Base-by-base conservation (phyloP, 352 stramenopile species). In the Globisporangium emineosum region DNA sequence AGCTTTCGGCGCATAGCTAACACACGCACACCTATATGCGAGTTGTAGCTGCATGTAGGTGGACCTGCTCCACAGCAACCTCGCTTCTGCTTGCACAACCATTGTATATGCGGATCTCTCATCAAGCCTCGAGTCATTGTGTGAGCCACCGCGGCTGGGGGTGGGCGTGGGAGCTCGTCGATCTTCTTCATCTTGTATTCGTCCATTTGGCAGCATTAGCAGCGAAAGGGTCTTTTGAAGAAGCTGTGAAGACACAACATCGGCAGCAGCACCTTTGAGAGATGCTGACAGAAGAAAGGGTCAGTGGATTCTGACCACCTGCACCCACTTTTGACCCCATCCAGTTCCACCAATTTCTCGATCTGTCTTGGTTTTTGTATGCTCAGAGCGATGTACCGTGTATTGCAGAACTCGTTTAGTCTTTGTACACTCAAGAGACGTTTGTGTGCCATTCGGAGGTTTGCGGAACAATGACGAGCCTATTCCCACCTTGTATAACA, bases 281-380 rank as follows among this genome's bases (percentile, higher is more conserved):
- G 37, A 2, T 43, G 37, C 13, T 43, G 35, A 13, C 21, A n/a
- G n/a, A n/a, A n/a, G n/a, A n/a, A n/a, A n/a, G n/a, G n/a, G n/a
- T n/a, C n/a, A n/a, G n/a, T n/a, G n/a, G n/a, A n/a, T 32, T n/a
- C 47, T 54, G 47, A 54, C 47, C 47, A 54, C 47, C 23, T 21
- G 47, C 47, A 32, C 47, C 21, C 21, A n/a, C 9, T 32, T 54
- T 54, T 27, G 47, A 33, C 40, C 35, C 40, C 13, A 43, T 47
- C 40, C 40, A 47, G 17, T 32, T 32, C 29, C 29, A 32, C 29
- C 29, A 5, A n/a, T n/a, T n/a, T n/a, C n/a, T n/a, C 5, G 29
- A 32, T 2, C 29, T 32, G 6, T 7, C 47, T 32, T 54, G 23
- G 2, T 32, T n/a, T 32, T 33, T 33, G 21, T 53, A 54, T 33